Base-by-base conservation (phyloP, 2,329 filamentous ascomycete genomes). In the Karstenula rhodostoma region DNA sequence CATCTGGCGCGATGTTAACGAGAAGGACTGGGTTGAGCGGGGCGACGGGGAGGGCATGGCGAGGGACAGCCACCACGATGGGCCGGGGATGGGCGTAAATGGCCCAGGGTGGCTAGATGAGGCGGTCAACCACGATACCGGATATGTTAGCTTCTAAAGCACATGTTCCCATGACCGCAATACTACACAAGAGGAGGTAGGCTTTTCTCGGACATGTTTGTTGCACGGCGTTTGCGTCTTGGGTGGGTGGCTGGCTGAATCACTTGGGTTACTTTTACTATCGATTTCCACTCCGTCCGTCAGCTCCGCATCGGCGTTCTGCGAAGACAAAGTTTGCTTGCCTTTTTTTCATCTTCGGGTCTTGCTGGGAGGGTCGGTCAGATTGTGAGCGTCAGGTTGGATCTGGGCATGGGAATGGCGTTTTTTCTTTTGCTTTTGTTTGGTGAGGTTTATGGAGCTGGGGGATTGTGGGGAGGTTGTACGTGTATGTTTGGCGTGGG, bases 1-100 rank as follows among this genome's bases (percentile, higher is more conserved):
- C 58, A 97, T 99, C 56, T 90, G 95, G 81, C 87, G 87, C 68
- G 94, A 98, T 64, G 85, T 94, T 55, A 82, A 82, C 46, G 75
- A 79, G 51, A 67, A 68, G 27, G 78, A 79, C 27, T 81, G 77
- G 76, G 77, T 80, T 4, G 77, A 81, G 66, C 71, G 79, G 33
- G 79, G 79, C 33, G 78, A 81, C 56, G 77, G 79, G 22, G 74
- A 80, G 56, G 74, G 78, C 25, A 76, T 78, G 74, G 64, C 73
- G 32, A 63, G 69, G 19, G 71, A 72, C 48, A 66, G 71, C 58
- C 65, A 69, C 29, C 68, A 74, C 12, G 33, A 42, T 48, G 71
- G 74, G n/a, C 71, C 73, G 8, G 76, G 77, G 5, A 62, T 75
- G 23, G 69, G 72, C 17, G 74, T 69, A 25, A 67, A 69, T 1